These are phyloP conservation scores for Colletotrichum shisoi DNA, from an alignment of 2,329 filamentous ascomycete species.

Conservation along the genomic window DNA sequence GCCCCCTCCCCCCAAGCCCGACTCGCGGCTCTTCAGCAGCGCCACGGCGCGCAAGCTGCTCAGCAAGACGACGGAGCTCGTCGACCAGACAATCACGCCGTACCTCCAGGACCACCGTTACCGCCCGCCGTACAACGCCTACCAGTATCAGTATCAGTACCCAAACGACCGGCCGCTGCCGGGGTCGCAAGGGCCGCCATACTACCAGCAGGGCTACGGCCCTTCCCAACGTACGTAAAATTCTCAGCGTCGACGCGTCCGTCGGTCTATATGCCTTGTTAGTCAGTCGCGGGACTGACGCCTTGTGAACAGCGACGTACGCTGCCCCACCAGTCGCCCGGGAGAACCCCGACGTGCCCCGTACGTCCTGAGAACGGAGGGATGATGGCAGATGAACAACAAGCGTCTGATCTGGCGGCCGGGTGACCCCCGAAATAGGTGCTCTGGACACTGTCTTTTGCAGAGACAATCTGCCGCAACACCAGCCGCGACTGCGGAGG, in stretches of 20 bases:
- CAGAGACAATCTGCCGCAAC: neutral
- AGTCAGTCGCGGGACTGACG: neutral
- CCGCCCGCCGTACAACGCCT: slow-evolving; percentile 31
- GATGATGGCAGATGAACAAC: neutral
- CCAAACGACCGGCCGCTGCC: neutral
- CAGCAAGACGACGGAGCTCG: slow-evolving; percentile 48
- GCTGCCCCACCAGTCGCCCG: slow-evolving; percentile 9
- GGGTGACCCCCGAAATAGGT: neutral
- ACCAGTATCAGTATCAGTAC: slow-evolving; percentile 17
- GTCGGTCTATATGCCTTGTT: neutral
- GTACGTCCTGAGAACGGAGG: slow-evolving; percentile 8
- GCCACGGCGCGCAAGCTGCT: slow-evolving; percentile 49
- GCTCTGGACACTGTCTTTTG: neutral
- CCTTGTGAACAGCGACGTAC: slow-evolving; percentile 24
- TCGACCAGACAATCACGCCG: slow-evolving; percentile 46
- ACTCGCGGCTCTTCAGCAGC: slow-evolving; percentile 46
- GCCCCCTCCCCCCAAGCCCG: slow-evolving; percentile 8
- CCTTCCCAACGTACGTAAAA: slow-evolving; percentile 31
- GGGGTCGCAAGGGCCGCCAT: slow-evolving; percentile 17
- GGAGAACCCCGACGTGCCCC: slow-evolving; percentile 1
- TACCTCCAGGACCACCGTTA: slow-evolving; percentile 38
- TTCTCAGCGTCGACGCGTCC: neutral
- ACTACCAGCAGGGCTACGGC: slow-evolving; percentile 22
- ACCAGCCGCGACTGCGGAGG: neutral
- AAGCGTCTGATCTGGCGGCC: neutral